Base-by-base conservation (phyloP, 2,329 filamentous ascomycete species). In the Paecilomyces variotii region DNA sequence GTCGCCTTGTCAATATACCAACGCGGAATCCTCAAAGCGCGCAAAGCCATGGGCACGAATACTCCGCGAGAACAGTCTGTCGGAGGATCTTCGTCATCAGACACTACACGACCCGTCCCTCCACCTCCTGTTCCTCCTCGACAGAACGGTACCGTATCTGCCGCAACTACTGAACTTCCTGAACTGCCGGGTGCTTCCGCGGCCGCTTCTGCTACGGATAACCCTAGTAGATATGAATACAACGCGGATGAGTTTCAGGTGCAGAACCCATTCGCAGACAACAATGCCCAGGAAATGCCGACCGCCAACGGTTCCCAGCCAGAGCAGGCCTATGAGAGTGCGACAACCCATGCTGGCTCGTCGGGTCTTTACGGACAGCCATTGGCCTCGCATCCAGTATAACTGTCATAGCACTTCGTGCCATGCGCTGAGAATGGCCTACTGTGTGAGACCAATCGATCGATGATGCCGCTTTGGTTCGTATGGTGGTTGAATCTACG, bases 1-100 rank as follows among this genome's bases (percentile, higher is more conserved):
- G 84, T 89, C 52, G 87, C 92, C 0, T 80, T 93, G 49, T 94
- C 86, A 63, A 87, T 91, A 70, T 90, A 97, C 72, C 90, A 96
- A 73, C 86, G 91, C 57, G 88, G 91, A 9, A 78, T 95, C 49
- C 77, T 87, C 5, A 77, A 81, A 61, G 84, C 84, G 7, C 78
- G 84, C 53, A 79, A 81, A 57, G 62, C 65, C 25, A 26, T 59
- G 30, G 57, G 61, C 7, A 55, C 64, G n/a, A 30, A 55, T 10
- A 54, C 56, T 3, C 51, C 53, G 30, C 53, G 56, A 39, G 35
- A 32, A 39, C 34, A 35, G n/a, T 54, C 45, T 26, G 51, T 52
- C 50, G 53, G 50, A 49, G 32, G 24, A 25, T 50, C 58, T 54
- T 39, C 55, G 25, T 54, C 61, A 10, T 64, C 68, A 3, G 62